These are phyloP conservation scores for Priceomyces haplophilus DNA, from an alignment of 805 yeast species.

Conservation along the genomic window DNA sequence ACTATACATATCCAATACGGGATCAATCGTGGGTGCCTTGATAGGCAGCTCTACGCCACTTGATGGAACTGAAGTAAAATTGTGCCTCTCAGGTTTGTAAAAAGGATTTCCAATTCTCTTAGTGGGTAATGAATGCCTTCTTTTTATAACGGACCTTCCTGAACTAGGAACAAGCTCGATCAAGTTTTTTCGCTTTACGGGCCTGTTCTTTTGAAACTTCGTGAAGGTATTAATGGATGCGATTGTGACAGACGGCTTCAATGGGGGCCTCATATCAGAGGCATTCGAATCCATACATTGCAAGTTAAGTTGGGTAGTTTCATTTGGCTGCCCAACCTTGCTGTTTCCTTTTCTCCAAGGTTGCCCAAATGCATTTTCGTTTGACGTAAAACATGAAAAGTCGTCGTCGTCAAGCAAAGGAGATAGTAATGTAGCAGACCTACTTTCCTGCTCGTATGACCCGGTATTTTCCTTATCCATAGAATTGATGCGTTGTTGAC, in stretches of 20 bases:
- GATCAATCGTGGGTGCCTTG: background rate
- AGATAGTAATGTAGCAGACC: background rate
- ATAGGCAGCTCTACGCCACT: background rate
- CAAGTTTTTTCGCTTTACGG: background rate
- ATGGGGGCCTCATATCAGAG: constrained; percentile 15
- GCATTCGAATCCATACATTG: constrained; percentile 1
- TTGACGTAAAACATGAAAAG: background rate
- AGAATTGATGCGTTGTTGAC: background rate
- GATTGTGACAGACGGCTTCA: constrained; percentile 24
- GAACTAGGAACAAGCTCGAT: background rate
- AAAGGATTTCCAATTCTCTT: constrained; percentile 12
- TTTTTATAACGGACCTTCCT: constrained; percentile 1
- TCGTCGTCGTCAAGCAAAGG: constrained; percentile 4
- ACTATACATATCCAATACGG: background rate
- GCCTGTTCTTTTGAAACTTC: constrained; percentile 2
- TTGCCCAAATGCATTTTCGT: background rate
- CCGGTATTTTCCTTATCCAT: background rate
- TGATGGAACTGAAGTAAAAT: background rate
- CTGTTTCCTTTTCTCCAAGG: background rate
- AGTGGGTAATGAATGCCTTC: background rate
- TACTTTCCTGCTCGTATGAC: background rate
- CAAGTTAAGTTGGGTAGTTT: background rate
- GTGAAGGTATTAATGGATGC: constrained; percentile 18
- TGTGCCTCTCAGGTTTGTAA: constrained; percentile 8
- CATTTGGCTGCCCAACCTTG: background rate